These are phyloP conservation scores for Saccharomyces paradoxus DNA, from an alignment of 805 yeast genomes.

Conservation along the genomic window DNA sequence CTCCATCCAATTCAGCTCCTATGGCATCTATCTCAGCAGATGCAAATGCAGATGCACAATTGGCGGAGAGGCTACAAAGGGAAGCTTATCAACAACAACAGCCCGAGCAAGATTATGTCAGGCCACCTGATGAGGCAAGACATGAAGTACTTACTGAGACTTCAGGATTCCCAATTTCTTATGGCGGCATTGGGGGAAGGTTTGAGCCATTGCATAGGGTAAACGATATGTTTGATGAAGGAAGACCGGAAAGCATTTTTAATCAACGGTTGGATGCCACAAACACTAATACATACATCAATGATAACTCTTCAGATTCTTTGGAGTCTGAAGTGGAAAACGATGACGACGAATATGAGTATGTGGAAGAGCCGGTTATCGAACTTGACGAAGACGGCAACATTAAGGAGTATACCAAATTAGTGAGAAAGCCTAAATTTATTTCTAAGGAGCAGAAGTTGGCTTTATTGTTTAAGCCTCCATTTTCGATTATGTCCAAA, in stretches of 20 bases:
- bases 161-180: constrained; percentile 29
- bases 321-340: constrained; percentile 32
- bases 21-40: constrained; percentile 1
- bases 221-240: constrained; percentile 30
- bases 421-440: constrained; percentile 20
- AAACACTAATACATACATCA: constrained; percentile 4
- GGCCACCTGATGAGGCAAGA: constrained; percentile 67
- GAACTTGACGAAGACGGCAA: constrained; percentile 33
- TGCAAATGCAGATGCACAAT: constrained; percentile 38
- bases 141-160: constrained; percentile 56
- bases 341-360: constrained; percentile 30
- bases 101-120: constrained; percentile 41
- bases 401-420: constrained; percentile 26
- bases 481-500: constrained; percentile 76
- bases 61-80: constrained; percentile 55
- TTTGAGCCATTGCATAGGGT: constrained; percentile 20
- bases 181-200: constrained; percentile 35
- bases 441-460: constrained; percentile 42
- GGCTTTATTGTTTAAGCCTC: constrained; percentile 84
- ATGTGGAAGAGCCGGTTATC: constrained; percentile 27
- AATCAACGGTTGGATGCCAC: constrained; percentile 29
- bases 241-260: constrained; percentile 30
- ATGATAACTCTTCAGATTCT: constrained; percentile 27
- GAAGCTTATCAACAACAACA: constrained; percentile 44
- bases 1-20: constrained; percentile 3